Evolutionary conservation across 768 basidiomycete genomes (phyloP), one percentile per base, ranked within the genome.

Genomic region (Solioccasus polychromus): DNA sequence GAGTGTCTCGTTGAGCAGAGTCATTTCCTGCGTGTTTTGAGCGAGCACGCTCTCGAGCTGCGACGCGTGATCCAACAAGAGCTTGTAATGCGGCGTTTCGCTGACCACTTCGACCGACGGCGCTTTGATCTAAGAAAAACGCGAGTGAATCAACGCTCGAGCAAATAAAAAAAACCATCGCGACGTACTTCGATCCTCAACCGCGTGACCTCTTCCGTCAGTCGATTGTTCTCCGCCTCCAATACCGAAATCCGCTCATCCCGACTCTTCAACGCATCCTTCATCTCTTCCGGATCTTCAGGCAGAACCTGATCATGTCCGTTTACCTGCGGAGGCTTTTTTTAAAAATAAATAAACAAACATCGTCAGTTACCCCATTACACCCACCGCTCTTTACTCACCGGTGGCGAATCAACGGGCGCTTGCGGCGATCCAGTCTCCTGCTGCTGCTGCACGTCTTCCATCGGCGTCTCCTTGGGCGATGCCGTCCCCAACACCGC

Each of bases 371-470:
- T n/a, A 41, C 24, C n/a, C 15, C 17, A 62, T 54, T 53, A 36
- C 55, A 58, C 7, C 5, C 39, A n/a, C n/a, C n/a, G 69, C 73
- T 8, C 18, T 71, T 73, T 75, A 85, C 86, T 80, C 77, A 87
- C 86, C 72, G 71, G 75, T 66, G 83, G 80, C 74, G 82, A 77
- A 70, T 76, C 79, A 67, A 76, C 73, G 67, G 71, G 71, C 56
- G 62, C 63, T 62, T 68, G 70, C 52, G 72, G 53, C 10, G 66
- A 67, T 73, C 76, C 72, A 77, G 77, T 63, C 68, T 49, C 57
- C 4, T 22, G 51, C 39, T 62, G 67, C 4, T 22, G 51, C 39
- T 62, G 67, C 32, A 51, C 41, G 6, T 55, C 62, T 32, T 70
- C 60, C 45, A 55, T 56, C 9, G 37, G 47, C 10, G 34, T 58